A percentile compares a stretch with the other conserved stretches of the same genome.
These are phyloP conservation scores for Paraphaeosphaeria sporulosa DNA, from an alignment of 2,329 filamentous ascomycete species.

Conservation along the genomic window DNA sequence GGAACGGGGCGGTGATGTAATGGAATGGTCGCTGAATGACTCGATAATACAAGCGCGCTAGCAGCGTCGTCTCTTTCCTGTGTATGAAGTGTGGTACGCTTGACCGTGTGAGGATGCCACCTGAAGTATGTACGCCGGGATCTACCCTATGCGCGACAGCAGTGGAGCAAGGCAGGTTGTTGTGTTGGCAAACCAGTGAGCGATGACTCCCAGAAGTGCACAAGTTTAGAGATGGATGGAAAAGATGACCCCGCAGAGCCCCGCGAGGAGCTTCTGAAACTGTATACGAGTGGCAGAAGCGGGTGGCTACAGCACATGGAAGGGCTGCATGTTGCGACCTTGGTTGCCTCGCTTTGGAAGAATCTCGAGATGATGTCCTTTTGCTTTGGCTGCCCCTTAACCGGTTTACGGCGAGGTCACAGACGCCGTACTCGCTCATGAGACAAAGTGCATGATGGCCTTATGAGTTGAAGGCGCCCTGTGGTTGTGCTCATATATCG, in stretches of 20 bases:
- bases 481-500: background rate
- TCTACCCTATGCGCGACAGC: too few relatives aligned
- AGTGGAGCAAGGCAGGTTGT: too few relatives aligned
- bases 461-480: background rate
- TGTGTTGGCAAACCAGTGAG: too few relatives aligned
- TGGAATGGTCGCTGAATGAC: background rate
- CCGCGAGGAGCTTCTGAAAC: background rate
- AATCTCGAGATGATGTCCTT: background rate
- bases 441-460: background rate
- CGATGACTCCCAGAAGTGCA: too few relatives aligned
- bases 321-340: background rate
- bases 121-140: too few relatives aligned
- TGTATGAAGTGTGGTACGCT: too few relatives aligned
- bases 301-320: background rate
- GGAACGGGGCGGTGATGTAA: constrained; percentile 7
- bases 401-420: background rate
- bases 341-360: too few relatives aligned
- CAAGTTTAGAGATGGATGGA: too few relatives aligned
- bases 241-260: too few relatives aligned
- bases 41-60: constrained; percentile 4
- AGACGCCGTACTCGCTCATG: background rate
- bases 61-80: background rate
- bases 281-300: background rate
- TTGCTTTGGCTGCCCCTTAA: background rate
- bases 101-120: too few relatives aligned